These are phyloP conservation scores for Monosporascus sp. DNA, from an alignment of 2,329 filamentous ascomycete species.

Conservation along the genomic window DNA sequence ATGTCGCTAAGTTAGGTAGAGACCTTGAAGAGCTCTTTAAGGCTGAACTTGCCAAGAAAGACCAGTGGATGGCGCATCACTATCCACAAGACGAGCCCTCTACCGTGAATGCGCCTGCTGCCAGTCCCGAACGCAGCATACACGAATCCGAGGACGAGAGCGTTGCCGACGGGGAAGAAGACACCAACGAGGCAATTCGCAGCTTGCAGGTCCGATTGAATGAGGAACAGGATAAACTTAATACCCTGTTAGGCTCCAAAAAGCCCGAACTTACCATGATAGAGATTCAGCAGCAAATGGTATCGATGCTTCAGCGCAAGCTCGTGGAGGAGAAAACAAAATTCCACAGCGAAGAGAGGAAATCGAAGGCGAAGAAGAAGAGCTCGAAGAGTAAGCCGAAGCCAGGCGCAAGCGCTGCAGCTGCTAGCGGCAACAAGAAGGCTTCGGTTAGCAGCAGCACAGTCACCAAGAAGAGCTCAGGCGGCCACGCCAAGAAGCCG, in stretches of 20 bases:
- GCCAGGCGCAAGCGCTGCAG: slow-evolving; percentile 26
- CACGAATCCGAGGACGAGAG: slow-evolving; percentile 69
- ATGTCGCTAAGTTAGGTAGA: slow-evolving; percentile 67
- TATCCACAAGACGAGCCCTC: slow-evolving; percentile 42
- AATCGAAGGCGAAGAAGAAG: slow-evolving; percentile 82
- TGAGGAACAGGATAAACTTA: slow-evolving; percentile 56
- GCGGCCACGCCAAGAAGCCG: slow-evolving; percentile 37
- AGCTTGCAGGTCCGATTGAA: slow-evolving; percentile 46
- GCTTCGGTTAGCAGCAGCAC: slow-evolving; percentile 25
- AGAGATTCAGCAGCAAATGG: slow-evolving; percentile 54
- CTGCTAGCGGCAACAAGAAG: slow-evolving; percentile 37
- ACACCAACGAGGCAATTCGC: slow-evolving; percentile 44
- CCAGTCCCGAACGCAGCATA: slow-evolving; percentile 60
- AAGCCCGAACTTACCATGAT: slow-evolving; percentile 48
- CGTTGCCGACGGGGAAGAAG: slow-evolving; percentile 51
- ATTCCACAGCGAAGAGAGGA: slow-evolving; percentile 55
- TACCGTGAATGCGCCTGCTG: slow-evolving; percentile 49
- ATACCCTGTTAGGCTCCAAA: slow-evolving; percentile 44
- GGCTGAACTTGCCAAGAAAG: slow-evolving; percentile 69
- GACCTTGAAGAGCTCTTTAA: slow-evolving; percentile 72
- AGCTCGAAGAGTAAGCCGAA: slow-evolving; percentile 63
- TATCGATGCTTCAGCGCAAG: slow-evolving; percentile 62
- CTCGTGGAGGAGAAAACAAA: slow-evolving; percentile 68
- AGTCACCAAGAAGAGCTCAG: slow-evolving; percentile 24
- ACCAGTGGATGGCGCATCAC: slow-evolving; percentile 73